Evolutionary conservation across 768 basidiomycete species (phyloP).

Genomic region (Mycena belliarum): DNA sequence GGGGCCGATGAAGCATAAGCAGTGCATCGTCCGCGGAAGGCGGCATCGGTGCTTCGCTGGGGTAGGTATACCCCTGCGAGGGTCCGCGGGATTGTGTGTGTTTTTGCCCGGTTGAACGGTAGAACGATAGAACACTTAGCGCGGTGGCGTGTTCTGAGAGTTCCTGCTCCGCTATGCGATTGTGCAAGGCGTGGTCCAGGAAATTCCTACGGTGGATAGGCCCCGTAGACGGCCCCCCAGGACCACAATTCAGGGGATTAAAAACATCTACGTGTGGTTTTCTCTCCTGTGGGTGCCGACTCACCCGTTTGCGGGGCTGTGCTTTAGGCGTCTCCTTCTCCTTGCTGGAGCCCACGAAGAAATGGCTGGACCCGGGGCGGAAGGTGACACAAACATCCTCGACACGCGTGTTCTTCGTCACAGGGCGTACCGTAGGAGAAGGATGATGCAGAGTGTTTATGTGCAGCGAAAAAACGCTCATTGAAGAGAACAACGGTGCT

Average conservation of each 20-base stretch:
- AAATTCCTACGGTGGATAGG: background rate
- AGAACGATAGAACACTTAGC: slow-evolving; percentile 10
- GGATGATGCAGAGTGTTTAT: slow-evolving; percentile 26
- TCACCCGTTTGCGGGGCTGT: background rate
- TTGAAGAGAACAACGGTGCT: slow-evolving; percentile 35
- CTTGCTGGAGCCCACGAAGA: slow-evolving; percentile 6
- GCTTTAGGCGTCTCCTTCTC: background rate
- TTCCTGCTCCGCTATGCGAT: slow-evolving; percentile 17
- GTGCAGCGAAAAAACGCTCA: slow-evolving; percentile 27
- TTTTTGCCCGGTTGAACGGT: background rate
- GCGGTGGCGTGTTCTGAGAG: background rate
- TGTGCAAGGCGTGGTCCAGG: background rate
- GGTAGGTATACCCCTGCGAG: slow-evolving; percentile 12
- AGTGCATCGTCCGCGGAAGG: slow-evolving; percentile 25
- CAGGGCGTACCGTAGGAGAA: background rate
- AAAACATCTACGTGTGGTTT: background rate
- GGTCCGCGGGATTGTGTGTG: background rate
- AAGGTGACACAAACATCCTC: slow-evolving; percentile 19
- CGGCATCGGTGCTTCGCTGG: background rate
- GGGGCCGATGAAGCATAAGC: slow-evolving; percentile 39
- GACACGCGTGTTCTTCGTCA: background rate
- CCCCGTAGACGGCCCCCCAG: background rate
- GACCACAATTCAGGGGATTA: background rate
- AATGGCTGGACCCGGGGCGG: background rate
- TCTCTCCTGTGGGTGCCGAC: background rate